phyloP scores from a whole-genome alignment of 108 stramenopile genomes.

The Epipyxis sp. region DNA sequence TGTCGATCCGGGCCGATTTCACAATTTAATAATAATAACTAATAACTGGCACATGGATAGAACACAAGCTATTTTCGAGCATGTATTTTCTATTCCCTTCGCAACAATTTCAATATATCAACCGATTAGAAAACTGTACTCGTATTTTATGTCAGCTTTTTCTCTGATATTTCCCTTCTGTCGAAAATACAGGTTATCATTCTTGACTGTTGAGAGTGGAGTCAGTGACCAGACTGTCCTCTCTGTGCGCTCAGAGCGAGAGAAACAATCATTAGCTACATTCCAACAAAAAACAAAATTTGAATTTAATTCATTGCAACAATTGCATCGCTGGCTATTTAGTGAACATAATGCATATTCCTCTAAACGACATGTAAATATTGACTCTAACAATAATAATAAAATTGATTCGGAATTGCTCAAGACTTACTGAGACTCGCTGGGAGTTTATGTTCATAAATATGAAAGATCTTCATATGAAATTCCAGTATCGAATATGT shows the following conservation, averaged over 20 bases:
- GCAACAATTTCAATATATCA: too few species aligned
- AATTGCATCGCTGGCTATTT: slow-evolving; percentile 1
- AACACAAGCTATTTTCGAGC: neutral
- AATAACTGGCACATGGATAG: slow-evolving; percentile 32
- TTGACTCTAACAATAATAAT: too few species aligned
- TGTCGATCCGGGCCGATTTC: neutral
- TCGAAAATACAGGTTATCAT: neutral
- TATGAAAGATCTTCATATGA: too few species aligned
- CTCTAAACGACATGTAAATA: too few species aligned
- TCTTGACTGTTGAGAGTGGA: neutral
- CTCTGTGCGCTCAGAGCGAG: neutral
- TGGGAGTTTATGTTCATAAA: too few species aligned
- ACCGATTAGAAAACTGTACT: too few species aligned
- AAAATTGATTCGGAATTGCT: too few species aligned
- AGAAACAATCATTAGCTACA: neutral
- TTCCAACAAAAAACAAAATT: neutral
- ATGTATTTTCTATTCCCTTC: neutral
- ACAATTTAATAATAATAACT: slow-evolving; percentile 10
- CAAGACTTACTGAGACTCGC: too few species aligned
- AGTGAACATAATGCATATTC: slow-evolving; percentile 15
- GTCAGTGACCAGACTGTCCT: neutral
- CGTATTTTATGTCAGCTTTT: neutral
- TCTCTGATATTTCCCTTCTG: neutral
- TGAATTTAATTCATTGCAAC: neutral
- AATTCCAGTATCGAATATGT: too few species aligned